Evolutionary conservation across 139 green algal species (phyloP), one percentile per base, ranked within the genome.

Genomic region (Spirogloea muscicola): DNA sequence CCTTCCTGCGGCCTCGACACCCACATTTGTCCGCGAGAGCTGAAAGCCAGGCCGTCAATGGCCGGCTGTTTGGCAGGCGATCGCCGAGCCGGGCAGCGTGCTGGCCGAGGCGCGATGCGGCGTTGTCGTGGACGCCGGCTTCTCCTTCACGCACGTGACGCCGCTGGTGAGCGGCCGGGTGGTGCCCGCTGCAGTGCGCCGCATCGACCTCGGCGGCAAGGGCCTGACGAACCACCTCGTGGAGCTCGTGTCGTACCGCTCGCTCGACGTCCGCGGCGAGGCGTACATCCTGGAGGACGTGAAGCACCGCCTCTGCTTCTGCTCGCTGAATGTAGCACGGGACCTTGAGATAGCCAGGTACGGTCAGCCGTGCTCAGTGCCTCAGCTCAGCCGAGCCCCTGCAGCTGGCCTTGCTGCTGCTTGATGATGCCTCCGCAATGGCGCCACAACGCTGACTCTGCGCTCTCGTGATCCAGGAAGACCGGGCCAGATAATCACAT

Each of bases 221-320:
- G 86, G 86, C n/a, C 84, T 98, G 52, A 98, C 93, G 21, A 99
- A 99, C 82, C 91, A 93, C 69, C 82, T 99, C 40, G 98, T 97
- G 74, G 94, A 98, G 84, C 61, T 95, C 6, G 89, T 98, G 16
- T 94, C 86, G 6, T 97, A 92, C 86, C 86, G 77, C 0, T 39
- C 71, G 31, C 84, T 96, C 16, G 96, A 99, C 81, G 91, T 98
- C 86, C 95, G 94, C 88, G 93, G 96, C 25, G 94, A 99, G 74
- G 84, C 85, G 0, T 92, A 90, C 72, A 75, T 98, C 25, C 86
- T 98, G 69, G 94, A 98, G 71, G 62, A 86, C 42, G 89, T 98
- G 57, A 99, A 98, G 77, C 88, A 98, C 36, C 64, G 85, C 34
- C 64, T 92, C 31, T 96, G 90, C 81, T 97, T 97, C 66, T 88